Evolutionary conservation across 2,329 filamentous ascomycete genomes (phyloP), one percentile per base, ranked within the genome.

Genomic region (Geosmithia morbida): DNA sequence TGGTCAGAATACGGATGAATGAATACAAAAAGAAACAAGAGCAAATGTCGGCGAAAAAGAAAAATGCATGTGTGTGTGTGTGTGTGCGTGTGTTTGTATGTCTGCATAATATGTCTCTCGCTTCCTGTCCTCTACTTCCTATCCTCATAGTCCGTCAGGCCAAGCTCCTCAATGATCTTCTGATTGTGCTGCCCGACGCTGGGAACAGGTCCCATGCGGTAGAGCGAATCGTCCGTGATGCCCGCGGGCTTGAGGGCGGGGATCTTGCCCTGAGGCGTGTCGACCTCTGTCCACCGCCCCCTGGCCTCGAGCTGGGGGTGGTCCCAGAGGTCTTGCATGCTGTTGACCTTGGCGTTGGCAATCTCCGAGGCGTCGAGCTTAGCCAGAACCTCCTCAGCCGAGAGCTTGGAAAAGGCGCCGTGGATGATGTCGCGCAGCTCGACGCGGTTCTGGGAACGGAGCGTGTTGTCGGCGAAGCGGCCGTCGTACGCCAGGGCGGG

Each of bases 321-420:
- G 0, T 68, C 57, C 74, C 74, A 77, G 0, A 77, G 63, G 2
- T 63, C 70, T 11, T 70, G 60, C 71, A 78, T 74, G 43, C 73
- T 66, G 48, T 74, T 76, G 19, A 77, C 64, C 37, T 66, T 72
- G 2, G 73, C 72, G 52, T 77, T 77, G 1, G 75, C 74, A 43
- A 77, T 75, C 0, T 65, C 63, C 0, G 70, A 70, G 2, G 55
- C 56, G 45, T 77, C 71, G 18, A 77, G 58, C 22, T 59, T 62
- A 14, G 54, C 52, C 6, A 71, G 55, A 0, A 69, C 66, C 47
- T 70, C 61, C 2, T 65, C 60, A 0, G 67, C 61, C 0, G 62
- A 63, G 11, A 65, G 54, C 0, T 48, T 48, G 2, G 61, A 56
- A 48, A 79, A 75, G 0, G 53, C 56, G 2, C 59, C 55, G 43